phyloP scores from a whole-genome alignment of 1,139 yeast species.

The Zygoascus meyerae region DNA sequence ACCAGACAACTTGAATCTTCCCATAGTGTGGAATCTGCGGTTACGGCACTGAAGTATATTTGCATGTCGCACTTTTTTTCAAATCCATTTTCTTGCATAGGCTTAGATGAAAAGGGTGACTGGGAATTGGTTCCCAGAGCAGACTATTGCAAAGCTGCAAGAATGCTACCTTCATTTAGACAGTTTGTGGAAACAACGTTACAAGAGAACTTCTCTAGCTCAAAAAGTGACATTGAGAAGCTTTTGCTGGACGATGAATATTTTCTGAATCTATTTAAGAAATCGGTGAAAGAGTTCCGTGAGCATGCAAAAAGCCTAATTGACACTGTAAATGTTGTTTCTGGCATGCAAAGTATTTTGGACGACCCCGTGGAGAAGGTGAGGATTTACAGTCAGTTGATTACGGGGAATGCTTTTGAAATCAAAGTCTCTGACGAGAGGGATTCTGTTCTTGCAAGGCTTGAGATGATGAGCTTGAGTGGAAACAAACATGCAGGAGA shows the following conservation, averaged over 20 bases:
- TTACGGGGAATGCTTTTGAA: constrained; percentile 12
- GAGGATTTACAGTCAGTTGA: constrained; percentile 15
- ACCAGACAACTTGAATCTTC: constrained; percentile 27
- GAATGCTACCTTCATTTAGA: constrained; percentile 45
- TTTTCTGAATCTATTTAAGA: neutral
- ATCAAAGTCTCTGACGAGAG: neutral
- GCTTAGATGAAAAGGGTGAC: constrained; percentile 33
- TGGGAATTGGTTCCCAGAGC: constrained; percentile 29
- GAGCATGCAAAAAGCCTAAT: constrained; percentile 13
- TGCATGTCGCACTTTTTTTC: constrained; percentile 68
- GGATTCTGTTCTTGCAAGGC: neutral
- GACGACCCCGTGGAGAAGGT: neutral
- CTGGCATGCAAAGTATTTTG: constrained; percentile 7
- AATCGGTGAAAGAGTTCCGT: constrained; percentile 14
- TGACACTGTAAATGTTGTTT: constrained; percentile 13
- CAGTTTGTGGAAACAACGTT: constrained; percentile 31
- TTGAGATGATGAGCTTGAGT: neutral
- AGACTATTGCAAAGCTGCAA: constrained; percentile 35
- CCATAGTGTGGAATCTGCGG: constrained; percentile 46
- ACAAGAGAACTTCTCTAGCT: constrained; percentile 9
- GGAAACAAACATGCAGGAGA: neutral
- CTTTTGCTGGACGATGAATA: constrained; percentile 1
- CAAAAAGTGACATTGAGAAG: constrained; percentile 2
- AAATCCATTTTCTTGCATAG: constrained; percentile 53
- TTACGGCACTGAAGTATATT: constrained; percentile 51